Evolutionary conservation across 345 rosid species (phyloP), one percentile per base, ranked within the genome.

Genomic region (Heritiera fomes): DNA sequence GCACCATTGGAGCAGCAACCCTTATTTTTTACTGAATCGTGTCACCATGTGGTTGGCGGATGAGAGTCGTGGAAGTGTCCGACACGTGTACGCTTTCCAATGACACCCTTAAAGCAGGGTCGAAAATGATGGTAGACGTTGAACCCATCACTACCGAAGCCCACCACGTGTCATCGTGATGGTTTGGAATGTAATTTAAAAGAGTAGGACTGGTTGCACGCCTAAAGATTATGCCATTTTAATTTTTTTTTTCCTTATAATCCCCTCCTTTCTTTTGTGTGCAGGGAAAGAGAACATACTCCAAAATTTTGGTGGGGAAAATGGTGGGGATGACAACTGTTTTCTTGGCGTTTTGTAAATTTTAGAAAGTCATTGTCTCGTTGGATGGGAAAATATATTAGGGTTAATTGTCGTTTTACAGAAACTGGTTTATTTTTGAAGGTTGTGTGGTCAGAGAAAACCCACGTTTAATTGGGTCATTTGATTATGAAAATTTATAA

Each of bases 31-130:
- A 23, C 28, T 23, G 28, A 23, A 23, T 23, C 28, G 62, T 38
- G 82, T n/a, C 62, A 47, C 75, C 81, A 83, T 70, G 80, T 78
- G 79, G 79, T 50, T 71, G 73, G 28, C 1, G 40, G 38, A 62
- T 28, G 30, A 40, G 46, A 66, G 8, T 43, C 8, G 65, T 67
- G 7, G 7, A 17, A 2, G 12, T 68, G 58, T 23, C 23, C n/a
- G 38, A 77, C 83, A 83, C 83, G 84, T 80, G 88, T 85, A 49
- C 71, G 56, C 65, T 69, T 78, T 70, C 80, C 85, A 8, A 76
- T 76, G 79, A 60, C 65, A 23, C 7, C 32, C 78, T 45, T 61
- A 72, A 71, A 43, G 76, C 18, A 4, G 32, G 32, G 68, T 2
- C 58, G 20, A 18, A 17, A 8, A 23, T 23, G 28, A 23, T 23